phyloP scores from a whole-genome alignment of 2,329 filamentous ascomycete species.

The Chrysoporthe deuterocubensis region DNA sequence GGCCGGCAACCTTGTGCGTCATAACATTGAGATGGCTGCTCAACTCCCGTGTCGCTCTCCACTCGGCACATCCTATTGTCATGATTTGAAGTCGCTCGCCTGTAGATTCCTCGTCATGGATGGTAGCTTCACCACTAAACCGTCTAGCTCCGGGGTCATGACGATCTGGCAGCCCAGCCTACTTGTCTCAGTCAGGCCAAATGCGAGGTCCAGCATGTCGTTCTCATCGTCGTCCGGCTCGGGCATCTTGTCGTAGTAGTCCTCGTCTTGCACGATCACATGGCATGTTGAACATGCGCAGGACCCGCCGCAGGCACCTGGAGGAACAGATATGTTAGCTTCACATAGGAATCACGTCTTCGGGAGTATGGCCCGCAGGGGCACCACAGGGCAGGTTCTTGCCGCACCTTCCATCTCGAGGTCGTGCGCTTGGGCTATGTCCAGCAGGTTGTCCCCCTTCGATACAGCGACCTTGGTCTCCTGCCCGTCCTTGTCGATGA shows the following conservation, averaged over 20 bases:
- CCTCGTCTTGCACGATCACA: slow-evolving; percentile 77
- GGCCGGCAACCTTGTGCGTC: background rate
- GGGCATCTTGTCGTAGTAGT: slow-evolving; percentile 75
- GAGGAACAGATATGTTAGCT: background rate
- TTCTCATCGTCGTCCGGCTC: slow-evolving; percentile 78
- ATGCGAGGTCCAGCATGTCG: slow-evolving; percentile 88
- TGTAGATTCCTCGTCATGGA: slow-evolving; percentile 96
- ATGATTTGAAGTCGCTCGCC: slow-evolving; percentile 79
- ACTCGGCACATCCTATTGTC: background rate
- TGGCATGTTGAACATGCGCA: slow-evolving; percentile 95
- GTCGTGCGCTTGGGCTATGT: slow-evolving; percentile 93
- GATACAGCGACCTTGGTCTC: slow-evolving; percentile 78
- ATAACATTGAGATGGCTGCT: background rate
- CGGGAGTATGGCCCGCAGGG: background rate
- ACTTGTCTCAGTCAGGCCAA: slow-evolving; percentile 84
- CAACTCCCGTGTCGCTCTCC: background rate
- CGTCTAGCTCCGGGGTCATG: slow-evolving; percentile 90
- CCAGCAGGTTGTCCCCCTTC: slow-evolving; percentile 89
- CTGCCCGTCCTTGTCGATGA: slow-evolving; percentile 87
- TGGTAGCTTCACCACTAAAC: slow-evolving; percentile 81
- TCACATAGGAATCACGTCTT: background rate
- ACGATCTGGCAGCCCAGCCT: slow-evolving; percentile 86
- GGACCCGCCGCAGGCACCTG: slow-evolving; percentile 84
- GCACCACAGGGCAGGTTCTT: background rate
- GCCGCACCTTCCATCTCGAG: slow-evolving; percentile 88